A percentile compares a stretch with the other conserved stretches of the same genome.
phyloP scores from a whole-genome alignment of 2,329 filamentous ascomycete species.

The Penicillium sp. region DNA sequence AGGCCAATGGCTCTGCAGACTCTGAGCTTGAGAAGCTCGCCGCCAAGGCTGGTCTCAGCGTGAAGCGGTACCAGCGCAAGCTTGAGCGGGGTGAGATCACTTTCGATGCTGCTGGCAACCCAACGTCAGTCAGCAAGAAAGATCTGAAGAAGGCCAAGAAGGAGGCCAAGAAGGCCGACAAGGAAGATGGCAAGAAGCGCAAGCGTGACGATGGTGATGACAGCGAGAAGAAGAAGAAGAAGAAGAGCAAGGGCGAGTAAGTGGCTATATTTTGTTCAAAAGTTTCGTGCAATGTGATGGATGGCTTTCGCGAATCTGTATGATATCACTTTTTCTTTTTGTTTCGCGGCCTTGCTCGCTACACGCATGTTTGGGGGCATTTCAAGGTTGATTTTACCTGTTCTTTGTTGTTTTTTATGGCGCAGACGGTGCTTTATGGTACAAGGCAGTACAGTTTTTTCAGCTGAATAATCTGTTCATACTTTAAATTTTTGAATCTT shows the following conservation, averaged over 20 bases:
- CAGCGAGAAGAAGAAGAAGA: slow-evolving; percentile 53
- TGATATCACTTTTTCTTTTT: slow-evolving; percentile 49
- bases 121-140: slow-evolving; percentile 75
- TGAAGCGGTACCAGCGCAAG: slow-evolving; percentile 80
- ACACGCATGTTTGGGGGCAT: slow-evolving; percentile 33
- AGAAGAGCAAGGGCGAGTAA: slow-evolving; percentile 63
- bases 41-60: slow-evolving; percentile 70
- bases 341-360: slow-evolving; percentile 34
- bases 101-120: slow-evolving; percentile 68
- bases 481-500: slow-evolving; percentile 16
- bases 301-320: slow-evolving; percentile 46
- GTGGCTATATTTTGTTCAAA: slow-evolving; percentile 55
- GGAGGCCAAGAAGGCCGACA: slow-evolving; percentile 62
- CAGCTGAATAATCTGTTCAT: slow-evolving; percentile 39
- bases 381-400: slow-evolving; percentile 38
- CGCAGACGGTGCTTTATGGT: slow-evolving; percentile 43
- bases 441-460: slow-evolving; percentile 36
- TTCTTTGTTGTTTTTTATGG: slow-evolving; percentile 35
- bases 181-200: slow-evolving; percentile 72
- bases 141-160: slow-evolving; percentile 75
- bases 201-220: slow-evolving; percentile 67
- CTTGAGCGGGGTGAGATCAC: slow-evolving; percentile 76
- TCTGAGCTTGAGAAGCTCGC: slow-evolving; percentile 64
- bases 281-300: slow-evolving; percentile 41
- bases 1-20: slow-evolving; percentile 42